Conservation (phyloP, 345 rosid genomes). For the Salix caprea region DNA sequence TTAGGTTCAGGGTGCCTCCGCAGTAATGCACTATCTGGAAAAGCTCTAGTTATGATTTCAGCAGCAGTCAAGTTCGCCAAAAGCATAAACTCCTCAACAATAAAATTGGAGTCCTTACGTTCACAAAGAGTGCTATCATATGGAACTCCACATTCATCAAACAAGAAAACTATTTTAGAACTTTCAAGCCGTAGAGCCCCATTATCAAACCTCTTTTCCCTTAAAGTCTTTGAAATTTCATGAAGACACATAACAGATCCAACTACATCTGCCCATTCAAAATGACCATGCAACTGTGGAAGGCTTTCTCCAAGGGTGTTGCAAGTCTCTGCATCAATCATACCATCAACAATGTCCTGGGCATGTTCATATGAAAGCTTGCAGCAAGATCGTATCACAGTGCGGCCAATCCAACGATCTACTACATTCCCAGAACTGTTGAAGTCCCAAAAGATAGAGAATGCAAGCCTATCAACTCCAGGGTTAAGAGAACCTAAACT, state of each 20-base stretch:
- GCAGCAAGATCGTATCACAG: constrained; percentile 75
- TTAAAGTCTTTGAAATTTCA: constrained; percentile 53
- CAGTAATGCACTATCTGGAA: constrained; percentile 67
- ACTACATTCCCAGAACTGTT: constrained; percentile 49
- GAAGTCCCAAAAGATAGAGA: constrained; percentile 80
- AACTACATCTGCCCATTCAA: constrained; percentile 62
- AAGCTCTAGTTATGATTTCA: constrained; percentile 78
- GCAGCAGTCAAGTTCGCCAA: constrained; percentile 86
- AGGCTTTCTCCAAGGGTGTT: constrained; percentile 26
- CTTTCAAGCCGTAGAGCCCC: constrained; percentile 78
- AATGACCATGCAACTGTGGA: constrained; percentile 58
- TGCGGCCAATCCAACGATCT: constrained; percentile 76
- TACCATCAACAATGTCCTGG: constrained; percentile 57
- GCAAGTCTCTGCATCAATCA: constrained; percentile 22
- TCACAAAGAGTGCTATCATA: constrained; percentile 47
- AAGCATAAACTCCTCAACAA: constrained; percentile 95
- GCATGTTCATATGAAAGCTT: constrained; percentile 81
- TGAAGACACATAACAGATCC: constrained; percentile 51
- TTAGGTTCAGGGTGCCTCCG: constrained; percentile 90
- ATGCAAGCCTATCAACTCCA: constrained; percentile 78
- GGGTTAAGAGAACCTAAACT: constrained; percentile 70
- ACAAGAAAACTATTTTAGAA: constrained; percentile 43
- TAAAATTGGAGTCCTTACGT: constrained; percentile 48
- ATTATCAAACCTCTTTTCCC: constrained; percentile 52
- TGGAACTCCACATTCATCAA: constrained; percentile 73